Conservation (phyloP, 2,329 filamentous ascomycete species). For the Sclerotiophoma versabilis region DNA sequence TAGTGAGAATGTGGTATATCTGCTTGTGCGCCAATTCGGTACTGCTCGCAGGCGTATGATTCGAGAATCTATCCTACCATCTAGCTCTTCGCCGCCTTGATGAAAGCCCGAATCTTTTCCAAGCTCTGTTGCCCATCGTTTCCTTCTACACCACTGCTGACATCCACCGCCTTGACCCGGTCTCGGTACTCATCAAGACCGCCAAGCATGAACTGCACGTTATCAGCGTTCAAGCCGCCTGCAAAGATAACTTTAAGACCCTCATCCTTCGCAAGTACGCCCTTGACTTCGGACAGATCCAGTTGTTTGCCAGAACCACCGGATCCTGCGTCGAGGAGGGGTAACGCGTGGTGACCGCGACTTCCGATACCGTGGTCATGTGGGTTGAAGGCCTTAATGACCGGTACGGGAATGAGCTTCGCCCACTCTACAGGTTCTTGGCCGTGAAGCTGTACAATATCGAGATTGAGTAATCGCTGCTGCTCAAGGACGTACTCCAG, state of each 20-base stretch:
- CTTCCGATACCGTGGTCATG: slow-evolving; percentile 73
- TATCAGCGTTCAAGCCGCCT: slow-evolving; percentile 81
- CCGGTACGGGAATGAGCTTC: slow-evolving; percentile 84
- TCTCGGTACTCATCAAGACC: slow-evolving; percentile 66
- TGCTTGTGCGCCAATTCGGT: neutral
- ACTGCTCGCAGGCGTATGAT: neutral
- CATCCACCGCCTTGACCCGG: slow-evolving; percentile 83
- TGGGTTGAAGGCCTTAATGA: slow-evolving; percentile 85
- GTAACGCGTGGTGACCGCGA: slow-evolving; percentile 82
- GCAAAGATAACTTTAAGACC: slow-evolving; percentile 82
- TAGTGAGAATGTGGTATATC: neutral
- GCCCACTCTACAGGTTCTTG: slow-evolving; percentile 94
- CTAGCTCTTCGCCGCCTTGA: slow-evolving; percentile 68
- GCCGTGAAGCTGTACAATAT: slow-evolving; percentile 92
- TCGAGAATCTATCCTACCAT: slow-evolving; percentile 7
- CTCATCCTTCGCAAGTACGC: slow-evolving; percentile 69
- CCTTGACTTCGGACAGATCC: slow-evolving; percentile 73
- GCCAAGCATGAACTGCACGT: slow-evolving; percentile 72
- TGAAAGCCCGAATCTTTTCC: slow-evolving; percentile 80
- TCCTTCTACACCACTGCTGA: slow-evolving; percentile 88
- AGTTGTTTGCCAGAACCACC: slow-evolving; percentile 83
- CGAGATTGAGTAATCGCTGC: slow-evolving; percentile 77
- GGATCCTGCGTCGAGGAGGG: slow-evolving; percentile 84
- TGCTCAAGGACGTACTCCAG: slow-evolving; percentile 81
- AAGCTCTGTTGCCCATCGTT: slow-evolving; percentile 77